A percentile compares a stretch with the other conserved stretches of the same genome.
Conservation (phyloP, 2,329 filamentous ascomycete genomes). For the Diatrype stigma region DNA sequence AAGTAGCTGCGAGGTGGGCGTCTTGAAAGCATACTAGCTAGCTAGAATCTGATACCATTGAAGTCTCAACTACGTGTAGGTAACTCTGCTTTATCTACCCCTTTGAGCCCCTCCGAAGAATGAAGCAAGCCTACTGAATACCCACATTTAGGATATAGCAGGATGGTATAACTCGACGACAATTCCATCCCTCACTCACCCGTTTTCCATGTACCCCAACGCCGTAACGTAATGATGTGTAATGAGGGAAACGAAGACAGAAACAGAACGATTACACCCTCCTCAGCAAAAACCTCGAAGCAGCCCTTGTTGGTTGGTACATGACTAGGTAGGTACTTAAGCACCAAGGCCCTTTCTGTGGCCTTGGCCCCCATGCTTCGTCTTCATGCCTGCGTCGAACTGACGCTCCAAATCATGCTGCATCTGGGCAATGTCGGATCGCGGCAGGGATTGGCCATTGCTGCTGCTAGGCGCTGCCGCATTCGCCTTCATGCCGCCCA, state of each 20-base stretch:
- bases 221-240: no score
- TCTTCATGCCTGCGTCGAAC: slow-evolving; percentile 52
- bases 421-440: slow-evolving; percentile 22
- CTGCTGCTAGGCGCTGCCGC: slow-evolving; percentile 12
- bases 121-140: background rate
- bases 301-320: no score
- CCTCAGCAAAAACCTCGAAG: no score
- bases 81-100: no score
- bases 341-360: slow-evolving; percentile 51
- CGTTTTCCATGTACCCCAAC: background rate
- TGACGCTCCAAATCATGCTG: slow-evolving; percentile 53
- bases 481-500: slow-evolving; percentile 46
- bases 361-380: slow-evolving; percentile 48
- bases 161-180: background rate
- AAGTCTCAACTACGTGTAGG: no score
- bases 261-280: no score
- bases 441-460: slow-evolving; percentile 11
- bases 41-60: no score
- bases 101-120: no score
- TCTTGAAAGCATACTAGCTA: no score
- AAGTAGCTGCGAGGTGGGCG: no score
- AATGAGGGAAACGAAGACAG: no score
- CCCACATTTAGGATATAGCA: background rate
- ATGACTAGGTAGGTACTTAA: slow-evolving; percentile 6
- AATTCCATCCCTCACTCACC: background rate